A percentile compares a stretch with the other conserved stretches of the same genome.
These are phyloP conservation scores for Capsella bursapastoris DNA, from an alignment of 345 rosid species.

Conservation along the genomic window DNA sequence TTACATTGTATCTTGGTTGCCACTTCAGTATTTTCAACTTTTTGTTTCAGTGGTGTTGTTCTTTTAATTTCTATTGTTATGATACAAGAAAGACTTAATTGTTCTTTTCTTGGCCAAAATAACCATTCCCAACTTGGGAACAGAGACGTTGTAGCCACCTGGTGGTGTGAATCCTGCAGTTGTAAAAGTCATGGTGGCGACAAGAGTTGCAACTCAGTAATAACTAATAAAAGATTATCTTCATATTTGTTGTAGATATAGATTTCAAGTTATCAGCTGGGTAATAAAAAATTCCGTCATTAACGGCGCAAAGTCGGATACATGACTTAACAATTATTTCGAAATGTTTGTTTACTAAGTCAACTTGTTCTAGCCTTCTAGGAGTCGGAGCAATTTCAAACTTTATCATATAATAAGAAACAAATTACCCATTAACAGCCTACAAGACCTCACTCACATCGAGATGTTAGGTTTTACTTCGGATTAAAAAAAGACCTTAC, in stretches of 20 bases:
- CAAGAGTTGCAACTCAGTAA: too few relatives aligned
- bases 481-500: background rate
- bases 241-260: too few relatives aligned
- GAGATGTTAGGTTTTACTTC: background rate
- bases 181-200: background rate
- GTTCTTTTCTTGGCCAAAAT: constrained; percentile 14
- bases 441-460: background rate
- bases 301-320: background rate
- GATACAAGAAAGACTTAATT: constrained; percentile 16
- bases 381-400: too few relatives aligned
- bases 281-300: background rate
- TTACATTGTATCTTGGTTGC: too few relatives aligned
- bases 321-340: too few relatives aligned
- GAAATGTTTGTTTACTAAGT: too few relatives aligned
- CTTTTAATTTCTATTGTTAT: background rate
- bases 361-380: too few relatives aligned
- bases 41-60: too few relatives aligned
- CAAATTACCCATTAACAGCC: background rate
- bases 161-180: constrained; percentile 30
- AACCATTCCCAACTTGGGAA: constrained; percentile 15
- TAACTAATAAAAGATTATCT: too few relatives aligned
- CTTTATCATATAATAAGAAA: background rate
- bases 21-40: too few relatives aligned
- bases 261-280: background rate
- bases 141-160: constrained; percentile 13